Percentiles rank a stretch among this genome's conserved stretches.
These are phyloP conservation scores for Talaromyces sp. DNA, from an alignment of 2,329 filamentous ascomycete genomes.

Conservation along the genomic window DNA sequence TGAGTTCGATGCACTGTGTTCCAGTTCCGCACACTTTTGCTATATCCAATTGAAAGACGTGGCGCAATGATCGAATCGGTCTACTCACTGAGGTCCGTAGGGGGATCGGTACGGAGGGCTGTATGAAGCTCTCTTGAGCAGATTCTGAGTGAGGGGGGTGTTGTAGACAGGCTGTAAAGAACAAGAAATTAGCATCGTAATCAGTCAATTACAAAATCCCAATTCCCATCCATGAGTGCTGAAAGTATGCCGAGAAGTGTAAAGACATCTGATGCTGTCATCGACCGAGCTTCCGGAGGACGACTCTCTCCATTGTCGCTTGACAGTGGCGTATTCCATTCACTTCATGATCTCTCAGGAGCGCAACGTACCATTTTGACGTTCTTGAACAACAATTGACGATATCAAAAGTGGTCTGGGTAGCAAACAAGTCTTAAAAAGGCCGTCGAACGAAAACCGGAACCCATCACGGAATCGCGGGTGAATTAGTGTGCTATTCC, in stretches of 20 bases:
- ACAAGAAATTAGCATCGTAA: not conserved
- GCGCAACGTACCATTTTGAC: constrained; percentile 15
- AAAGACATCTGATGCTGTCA: constrained; percentile 2
- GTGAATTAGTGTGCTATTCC: constrained; percentile 4
- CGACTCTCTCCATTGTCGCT: not conserved
- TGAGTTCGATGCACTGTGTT: too few relatives aligned
- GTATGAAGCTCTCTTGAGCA: constrained; percentile 17
- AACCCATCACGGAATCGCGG: constrained; percentile 15
- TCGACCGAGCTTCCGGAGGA: constrained; percentile 2
- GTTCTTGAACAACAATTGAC: constrained; percentile 9
- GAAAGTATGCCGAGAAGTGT: not conserved
- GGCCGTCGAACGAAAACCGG: constrained; percentile 19
- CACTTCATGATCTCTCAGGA: not conserved
- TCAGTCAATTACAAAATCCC: not conserved
- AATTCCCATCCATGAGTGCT: not conserved
- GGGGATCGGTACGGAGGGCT: constrained; percentile 15
- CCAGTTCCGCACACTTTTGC: not conserved
- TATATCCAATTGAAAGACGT: not conserved
- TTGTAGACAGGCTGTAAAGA: constrained; percentile 14
- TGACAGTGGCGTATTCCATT: not conserved
- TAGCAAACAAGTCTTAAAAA: not conserved
- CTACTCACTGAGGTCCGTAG: constrained; percentile 18
- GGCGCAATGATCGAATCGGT: not conserved
- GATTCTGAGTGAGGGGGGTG: constrained; percentile 9
- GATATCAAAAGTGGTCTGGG: not conserved